Conservation (phyloP, 83 land plant species). For the Thuja plicata region DNA sequence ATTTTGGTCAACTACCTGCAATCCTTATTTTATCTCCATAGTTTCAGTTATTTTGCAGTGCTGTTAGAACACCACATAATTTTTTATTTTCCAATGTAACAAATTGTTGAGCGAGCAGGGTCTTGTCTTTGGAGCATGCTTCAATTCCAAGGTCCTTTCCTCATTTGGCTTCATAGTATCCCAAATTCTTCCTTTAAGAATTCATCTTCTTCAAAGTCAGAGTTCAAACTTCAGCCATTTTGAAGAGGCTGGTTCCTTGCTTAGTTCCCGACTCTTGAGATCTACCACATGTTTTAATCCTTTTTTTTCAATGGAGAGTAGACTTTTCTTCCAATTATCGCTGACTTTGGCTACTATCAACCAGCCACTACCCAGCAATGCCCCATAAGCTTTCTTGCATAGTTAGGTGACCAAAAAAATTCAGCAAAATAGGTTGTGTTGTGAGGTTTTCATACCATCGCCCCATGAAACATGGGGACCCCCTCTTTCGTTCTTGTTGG, state of each 20-base stretch:
- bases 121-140: neutral
- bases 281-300: neutral
- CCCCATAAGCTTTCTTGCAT: neutral
- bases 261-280: neutral
- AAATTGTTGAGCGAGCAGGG: neutral
- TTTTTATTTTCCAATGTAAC: neutral
- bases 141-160: neutral
- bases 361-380: neutral
- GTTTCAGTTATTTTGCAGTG: neutral
- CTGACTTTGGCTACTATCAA: neutral
- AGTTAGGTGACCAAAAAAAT: neutral
- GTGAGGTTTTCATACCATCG: too few relatives aligned
- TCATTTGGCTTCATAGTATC: neutral
- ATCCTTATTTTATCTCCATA: neutral
- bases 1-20: neutral
- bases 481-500: too few relatives aligned
- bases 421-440: neutral
- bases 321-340: neutral
- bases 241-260: neutral
- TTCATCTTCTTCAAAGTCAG: neutral
- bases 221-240: neutral
- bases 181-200: neutral
- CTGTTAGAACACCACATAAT: neutral
- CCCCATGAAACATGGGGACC: too few relatives aligned
- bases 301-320: neutral